Evolutionary conservation across 345 rosid species (phyloP).

Genomic region (Cardamine chenopodiifolia): DNA sequence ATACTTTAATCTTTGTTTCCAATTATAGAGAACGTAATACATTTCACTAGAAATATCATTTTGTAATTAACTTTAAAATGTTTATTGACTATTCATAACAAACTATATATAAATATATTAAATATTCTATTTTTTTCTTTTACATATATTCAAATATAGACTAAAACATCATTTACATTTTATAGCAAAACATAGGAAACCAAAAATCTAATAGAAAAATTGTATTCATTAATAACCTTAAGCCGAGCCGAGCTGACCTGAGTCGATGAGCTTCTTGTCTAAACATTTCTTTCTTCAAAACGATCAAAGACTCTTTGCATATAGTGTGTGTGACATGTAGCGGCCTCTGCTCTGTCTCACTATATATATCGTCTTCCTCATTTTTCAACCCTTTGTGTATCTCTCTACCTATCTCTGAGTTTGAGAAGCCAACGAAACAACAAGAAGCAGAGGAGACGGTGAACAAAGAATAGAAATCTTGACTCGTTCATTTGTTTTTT

Average conservation of each 20-base stretch:
- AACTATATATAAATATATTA: too few relatives aligned
- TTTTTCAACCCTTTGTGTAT: constrained; percentile 22
- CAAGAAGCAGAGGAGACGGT: not conserved
- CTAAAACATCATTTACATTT: too few relatives aligned
- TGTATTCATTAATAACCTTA: not conserved
- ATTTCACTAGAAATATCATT: not conserved
- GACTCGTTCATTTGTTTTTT: not conserved
- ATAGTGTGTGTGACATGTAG: constrained; percentile 14
- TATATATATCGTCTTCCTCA: constrained; percentile 15
- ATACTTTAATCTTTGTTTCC: not conserved
- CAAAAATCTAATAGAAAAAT: not conserved
- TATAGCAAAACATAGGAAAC: not conserved
- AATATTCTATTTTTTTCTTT: too few relatives aligned
- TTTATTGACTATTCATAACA: too few relatives aligned
- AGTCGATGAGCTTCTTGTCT: not conserved
- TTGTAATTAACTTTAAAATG: not conserved
- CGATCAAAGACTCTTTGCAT: constrained; percentile 23
- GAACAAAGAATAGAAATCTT: not conserved
- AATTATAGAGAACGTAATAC: not conserved
- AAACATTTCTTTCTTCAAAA: constrained; percentile 22
- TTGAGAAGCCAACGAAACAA: not conserved
- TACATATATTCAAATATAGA: not conserved
- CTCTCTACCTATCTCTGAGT: constrained; percentile 12
- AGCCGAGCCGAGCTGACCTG: constrained; percentile 33
- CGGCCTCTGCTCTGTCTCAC: constrained; percentile 23